These are phyloP conservation scores for Xerocomus spinulosus DNA, from an alignment of 768 basidiomycete genomes.

Conservation along the genomic window DNA sequence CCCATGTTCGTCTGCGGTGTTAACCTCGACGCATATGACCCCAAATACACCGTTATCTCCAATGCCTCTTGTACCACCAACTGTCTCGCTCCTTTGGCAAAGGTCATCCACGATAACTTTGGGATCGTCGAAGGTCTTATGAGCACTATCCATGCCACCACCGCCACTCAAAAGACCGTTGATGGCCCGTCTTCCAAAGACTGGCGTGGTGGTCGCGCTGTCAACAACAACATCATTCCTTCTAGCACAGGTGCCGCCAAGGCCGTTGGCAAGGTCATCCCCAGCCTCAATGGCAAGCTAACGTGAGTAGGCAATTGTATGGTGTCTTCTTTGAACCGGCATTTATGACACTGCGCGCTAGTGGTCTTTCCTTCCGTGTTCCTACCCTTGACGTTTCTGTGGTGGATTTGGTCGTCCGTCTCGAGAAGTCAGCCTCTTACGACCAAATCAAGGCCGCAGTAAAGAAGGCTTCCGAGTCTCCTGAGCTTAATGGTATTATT, in stretches of 20 bases:
- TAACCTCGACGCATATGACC: constrained; percentile 89
- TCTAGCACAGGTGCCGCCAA: constrained; percentile 99
- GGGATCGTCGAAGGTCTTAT: constrained; percentile 96
- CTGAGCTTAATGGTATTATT: constrained; percentile 62
- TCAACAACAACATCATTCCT: constrained; percentile 98
- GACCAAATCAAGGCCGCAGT: constrained; percentile 85
- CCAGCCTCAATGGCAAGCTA: constrained; percentile 93
- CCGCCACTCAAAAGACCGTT: constrained; percentile 92
- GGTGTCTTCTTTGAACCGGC: background rate
- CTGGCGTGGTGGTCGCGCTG: constrained; percentile 95
- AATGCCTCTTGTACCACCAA: constrained; percentile 99
- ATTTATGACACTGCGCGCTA: constrained; percentile 22
- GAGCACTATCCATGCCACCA: constrained; percentile 97
- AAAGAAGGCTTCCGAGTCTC: constrained; percentile 70
- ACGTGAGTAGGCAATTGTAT: constrained; percentile 54
- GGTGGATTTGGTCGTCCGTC: constrained; percentile 92
- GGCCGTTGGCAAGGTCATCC: constrained; percentile 98
- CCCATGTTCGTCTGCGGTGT: constrained; percentile 95
- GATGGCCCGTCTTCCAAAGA: constrained; percentile 94
- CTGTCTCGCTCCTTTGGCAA: constrained; percentile 98
- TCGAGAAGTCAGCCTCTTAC: constrained; percentile 81
- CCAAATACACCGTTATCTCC: constrained; percentile 89
- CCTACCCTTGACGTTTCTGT: constrained; percentile 96
- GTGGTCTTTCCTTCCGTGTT: constrained; percentile 95
- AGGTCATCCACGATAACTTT: constrained; percentile 96